Percentiles rank a stretch among this genome's conserved stretches.
These are phyloP conservation scores for Cardamine resedifolia DNA, from an alignment of 345 rosid genomes.

Conservation along the genomic window DNA sequence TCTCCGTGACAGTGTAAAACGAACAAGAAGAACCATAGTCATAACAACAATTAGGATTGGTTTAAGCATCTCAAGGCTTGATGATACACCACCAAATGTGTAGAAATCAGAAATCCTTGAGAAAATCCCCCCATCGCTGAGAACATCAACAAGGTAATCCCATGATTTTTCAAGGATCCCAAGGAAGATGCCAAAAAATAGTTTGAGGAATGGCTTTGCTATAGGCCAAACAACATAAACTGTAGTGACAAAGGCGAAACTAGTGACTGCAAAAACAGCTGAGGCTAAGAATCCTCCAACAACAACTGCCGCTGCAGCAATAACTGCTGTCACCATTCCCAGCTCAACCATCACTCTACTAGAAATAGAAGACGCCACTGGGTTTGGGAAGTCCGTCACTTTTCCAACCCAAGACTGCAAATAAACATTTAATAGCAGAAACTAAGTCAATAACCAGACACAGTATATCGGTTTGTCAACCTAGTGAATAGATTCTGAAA, in stretches of 20 bases:
- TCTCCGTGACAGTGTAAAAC: conserved; percentile 86
- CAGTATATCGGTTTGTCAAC: conserved; percentile 3
- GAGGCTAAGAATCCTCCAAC: conserved; percentile 91
- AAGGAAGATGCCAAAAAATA: conserved; percentile 54
- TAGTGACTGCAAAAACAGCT: conserved; percentile 83
- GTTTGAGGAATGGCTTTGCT: conserved; percentile 66
- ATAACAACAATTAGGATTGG: conserved; percentile 71
- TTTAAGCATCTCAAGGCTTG: conserved; percentile 75
- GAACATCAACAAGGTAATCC: conserved; percentile 64
- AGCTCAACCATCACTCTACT: conserved; percentile 95
- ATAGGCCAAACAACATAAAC: conserved; percentile 87
- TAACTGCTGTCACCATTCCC: conserved; percentile 84
- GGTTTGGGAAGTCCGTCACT: conserved; percentile 72
- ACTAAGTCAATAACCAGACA: conserved; percentile 20
- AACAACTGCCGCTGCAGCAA: conserved; percentile 80
- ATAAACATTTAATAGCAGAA: conserved; percentile 5
- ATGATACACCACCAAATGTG: conserved; percentile 74
- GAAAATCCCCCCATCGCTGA: conserved; percentile 64
- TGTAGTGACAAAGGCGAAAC: conserved; percentile 62
- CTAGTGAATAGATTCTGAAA: conserved; percentile 6
- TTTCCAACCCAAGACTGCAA: conserved; percentile 81
- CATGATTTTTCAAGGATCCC: conserved; percentile 59
- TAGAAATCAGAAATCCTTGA: conserved; percentile 65
- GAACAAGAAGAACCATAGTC: conserved; percentile 85
- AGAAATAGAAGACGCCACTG: conserved; percentile 89